Conservation (phyloP, 768 basidiomycete species). For the Trametes cinnabarina region DNA sequence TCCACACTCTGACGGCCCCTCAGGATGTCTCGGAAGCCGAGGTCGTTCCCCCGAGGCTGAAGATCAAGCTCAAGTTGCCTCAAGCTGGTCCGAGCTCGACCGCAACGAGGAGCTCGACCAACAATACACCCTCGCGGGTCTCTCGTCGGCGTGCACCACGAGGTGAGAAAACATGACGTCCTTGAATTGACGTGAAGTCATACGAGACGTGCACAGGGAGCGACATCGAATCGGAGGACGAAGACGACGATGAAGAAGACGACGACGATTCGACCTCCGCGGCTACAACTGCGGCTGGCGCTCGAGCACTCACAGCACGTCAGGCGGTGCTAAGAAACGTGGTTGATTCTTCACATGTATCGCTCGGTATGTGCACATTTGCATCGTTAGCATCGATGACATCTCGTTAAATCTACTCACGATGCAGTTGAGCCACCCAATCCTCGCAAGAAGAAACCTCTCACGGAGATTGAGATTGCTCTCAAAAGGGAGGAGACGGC, state of each 20-base stretch:
- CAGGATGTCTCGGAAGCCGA: conserved; percentile 30
- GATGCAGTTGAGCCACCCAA: conserved; percentile 31
- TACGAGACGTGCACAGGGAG: conserved; percentile 28
- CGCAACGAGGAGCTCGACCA: neutral
- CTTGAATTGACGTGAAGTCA: neutral
- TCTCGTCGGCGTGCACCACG: conserved; percentile 20
- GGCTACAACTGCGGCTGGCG: conserved; percentile 25
- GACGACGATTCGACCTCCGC: conserved; percentile 39
- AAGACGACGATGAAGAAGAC: conserved; percentile 37
- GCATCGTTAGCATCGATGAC: too few relatives aligned
- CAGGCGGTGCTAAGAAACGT: conserved; percentile 74
- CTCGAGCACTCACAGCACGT: conserved; percentile 41
- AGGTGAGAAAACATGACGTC: conserved; percentile 6
- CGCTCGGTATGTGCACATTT: conserved; percentile 44
- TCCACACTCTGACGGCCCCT: neutral
- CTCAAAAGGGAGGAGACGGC: conserved; percentile 78
- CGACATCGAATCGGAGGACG: conserved; percentile 44
- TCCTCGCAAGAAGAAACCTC: conserved; percentile 58
- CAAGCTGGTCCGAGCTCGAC: conserved; percentile 16
- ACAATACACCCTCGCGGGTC: conserved; percentile 12
- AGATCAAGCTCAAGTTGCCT: conserved; percentile 62
- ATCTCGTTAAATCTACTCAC: neutral
- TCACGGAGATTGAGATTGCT: conserved; percentile 72
- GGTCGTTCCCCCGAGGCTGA: conserved; percentile 42
- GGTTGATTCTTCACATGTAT: conserved; percentile 66